Percentiles rank a stretch among this genome's conserved stretches.
Conservation (phyloP, 1,284 basidiomycete species). For the Clitocybe nebularis region DNA sequence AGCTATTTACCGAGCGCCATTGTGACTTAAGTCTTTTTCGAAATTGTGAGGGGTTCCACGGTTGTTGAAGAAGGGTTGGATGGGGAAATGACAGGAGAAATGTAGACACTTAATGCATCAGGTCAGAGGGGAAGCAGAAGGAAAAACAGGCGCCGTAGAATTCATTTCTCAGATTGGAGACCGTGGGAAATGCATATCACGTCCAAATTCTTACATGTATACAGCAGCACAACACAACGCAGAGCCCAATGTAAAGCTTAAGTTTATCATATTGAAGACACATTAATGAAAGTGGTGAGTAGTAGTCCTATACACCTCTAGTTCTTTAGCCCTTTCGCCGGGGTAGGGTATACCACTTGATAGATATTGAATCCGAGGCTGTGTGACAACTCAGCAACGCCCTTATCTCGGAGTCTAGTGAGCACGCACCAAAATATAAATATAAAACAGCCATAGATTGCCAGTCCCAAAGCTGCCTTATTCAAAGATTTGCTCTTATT, state of each 20-base stretch:
- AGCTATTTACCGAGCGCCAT: conserved; percentile 14
- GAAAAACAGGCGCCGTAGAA: conserved; percentile 4
- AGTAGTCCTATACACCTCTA: too few relatives aligned
- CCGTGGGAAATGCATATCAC: conserved; percentile 18
- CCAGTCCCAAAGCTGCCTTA: conserved; percentile 62
- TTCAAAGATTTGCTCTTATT: conserved; percentile 55
- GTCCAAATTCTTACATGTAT: too few relatives aligned
- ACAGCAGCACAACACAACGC: too few relatives aligned
- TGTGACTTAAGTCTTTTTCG: conserved; percentile 2
- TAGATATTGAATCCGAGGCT: conserved; percentile 80
- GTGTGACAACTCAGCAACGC: conserved; percentile 5
- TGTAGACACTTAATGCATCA: conserved; percentile 4
- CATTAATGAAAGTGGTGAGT: too few relatives aligned
- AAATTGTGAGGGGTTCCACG: background rate
- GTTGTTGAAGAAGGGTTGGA: conserved; percentile 5
- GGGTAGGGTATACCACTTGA: conserved; percentile 37
- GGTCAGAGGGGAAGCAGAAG: conserved; percentile 10
- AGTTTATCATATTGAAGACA: too few relatives aligned
- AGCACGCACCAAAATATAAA: conserved; percentile 82
- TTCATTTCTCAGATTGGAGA: conserved; percentile 8
- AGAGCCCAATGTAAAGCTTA: too few relatives aligned
- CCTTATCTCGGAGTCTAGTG: background rate
- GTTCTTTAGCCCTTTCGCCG: conserved; percentile 1
- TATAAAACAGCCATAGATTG: conserved; percentile 75
- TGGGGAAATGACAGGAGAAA: conserved; percentile 10